phyloP scores from a whole-genome alignment of 208 protist genomes.

The Kentomonas sorsogonicus region DNA sequence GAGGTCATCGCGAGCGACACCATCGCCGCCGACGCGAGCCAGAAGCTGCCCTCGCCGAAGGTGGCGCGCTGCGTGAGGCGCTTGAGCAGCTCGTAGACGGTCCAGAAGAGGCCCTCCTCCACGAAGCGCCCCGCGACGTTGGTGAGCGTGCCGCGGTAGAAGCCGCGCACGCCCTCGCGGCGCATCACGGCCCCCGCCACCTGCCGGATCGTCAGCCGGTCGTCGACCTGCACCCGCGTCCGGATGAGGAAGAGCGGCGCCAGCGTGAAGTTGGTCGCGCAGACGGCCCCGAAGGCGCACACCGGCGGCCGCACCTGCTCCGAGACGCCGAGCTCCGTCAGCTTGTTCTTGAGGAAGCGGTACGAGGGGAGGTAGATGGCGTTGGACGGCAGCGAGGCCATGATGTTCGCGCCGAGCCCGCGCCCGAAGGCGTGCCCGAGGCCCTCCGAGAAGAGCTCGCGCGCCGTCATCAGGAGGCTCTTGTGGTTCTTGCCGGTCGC shows the following conservation, averaged over 20 bases:
- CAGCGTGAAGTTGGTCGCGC: conserved; percentile 63
- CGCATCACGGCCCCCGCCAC: conserved; percentile 62
- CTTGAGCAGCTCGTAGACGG: conserved; percentile 83
- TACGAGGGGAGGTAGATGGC: conserved; percentile 85
- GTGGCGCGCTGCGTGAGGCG: conserved; percentile 55
- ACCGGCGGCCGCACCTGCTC: conserved; percentile 45
- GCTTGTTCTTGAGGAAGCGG: conserved; percentile 54
- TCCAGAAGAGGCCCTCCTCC: conserved; percentile 86
- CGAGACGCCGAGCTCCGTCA: conserved; percentile 35
- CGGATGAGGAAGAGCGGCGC: conserved; percentile 85
- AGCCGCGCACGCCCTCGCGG: conserved; percentile 61
- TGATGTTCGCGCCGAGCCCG: conserved; percentile 79
- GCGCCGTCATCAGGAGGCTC: conserved; percentile 55
- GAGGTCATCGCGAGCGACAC: conserved; percentile 75
- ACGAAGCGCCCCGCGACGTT: conserved; percentile 82
- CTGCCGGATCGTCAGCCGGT: conserved; percentile 64
- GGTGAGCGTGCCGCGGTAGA: conserved; percentile 84
- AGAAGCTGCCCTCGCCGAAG: conserved; percentile 49
- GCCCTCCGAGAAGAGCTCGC: conserved; percentile 65
- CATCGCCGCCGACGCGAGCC: conserved; percentile 55
- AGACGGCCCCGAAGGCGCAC: conserved; percentile 72
- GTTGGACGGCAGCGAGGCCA: conserved; percentile 87
- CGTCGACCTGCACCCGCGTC: conserved; percentile 82
- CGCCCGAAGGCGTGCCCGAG: conserved; percentile 67
- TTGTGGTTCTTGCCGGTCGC: conserved; percentile 81